Base-by-base conservation (phyloP, 2,329 filamentous ascomycete species). In the Fusarium coicis region DNA sequence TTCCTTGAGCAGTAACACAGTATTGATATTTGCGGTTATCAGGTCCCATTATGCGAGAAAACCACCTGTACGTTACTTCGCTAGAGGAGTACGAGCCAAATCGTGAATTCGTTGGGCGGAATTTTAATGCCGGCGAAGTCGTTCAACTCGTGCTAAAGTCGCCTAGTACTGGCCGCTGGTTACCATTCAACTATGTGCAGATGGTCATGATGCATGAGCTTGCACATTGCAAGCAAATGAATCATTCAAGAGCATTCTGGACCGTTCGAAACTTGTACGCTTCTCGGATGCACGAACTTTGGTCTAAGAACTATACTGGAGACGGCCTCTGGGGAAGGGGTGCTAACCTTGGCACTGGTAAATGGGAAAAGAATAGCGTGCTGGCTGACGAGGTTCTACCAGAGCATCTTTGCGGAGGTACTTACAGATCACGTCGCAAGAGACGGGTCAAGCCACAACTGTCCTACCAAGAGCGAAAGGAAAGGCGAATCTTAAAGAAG, bases 181-280 rank as follows among this genome's bases (percentile, higher is more conserved):
- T 97, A 28, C 93, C 93, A 0, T 95, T 96, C 78, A 86, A 90
- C 69, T 94, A 95, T 78, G 93, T 97, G 21, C 93, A 96, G 82
- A 96, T 96, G 93, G 93, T 97, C 74, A 97, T 97, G 94, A 95
- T 97, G 90, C 94, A 97, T 80, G 93, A 96, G 84, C 85, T 97
- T 36, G 94, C 94, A 7, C 94, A 97, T 81, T 95, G 93, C 86
- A 93, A 93, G 81, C 92, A 97, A 80, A 97, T 97, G 95, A 97
- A 97, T 80, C 94, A 97, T 80, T 92, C 91, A 4, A 87, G 89
- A 62, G 90, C 89, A 5, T 97, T 97, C 78, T 97, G 94, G 94
- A 88, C 88, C 15, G 92, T 95, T 23, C 86, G 94, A 52, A 93
- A 96, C 80, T 83, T 85, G 46, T 96, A 93, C 78, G 91, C 93